These are phyloP conservation scores for Erigeron philadelphicus DNA, from an alignment of 140 eudicot genomes.

Conservation along the genomic window DNA sequence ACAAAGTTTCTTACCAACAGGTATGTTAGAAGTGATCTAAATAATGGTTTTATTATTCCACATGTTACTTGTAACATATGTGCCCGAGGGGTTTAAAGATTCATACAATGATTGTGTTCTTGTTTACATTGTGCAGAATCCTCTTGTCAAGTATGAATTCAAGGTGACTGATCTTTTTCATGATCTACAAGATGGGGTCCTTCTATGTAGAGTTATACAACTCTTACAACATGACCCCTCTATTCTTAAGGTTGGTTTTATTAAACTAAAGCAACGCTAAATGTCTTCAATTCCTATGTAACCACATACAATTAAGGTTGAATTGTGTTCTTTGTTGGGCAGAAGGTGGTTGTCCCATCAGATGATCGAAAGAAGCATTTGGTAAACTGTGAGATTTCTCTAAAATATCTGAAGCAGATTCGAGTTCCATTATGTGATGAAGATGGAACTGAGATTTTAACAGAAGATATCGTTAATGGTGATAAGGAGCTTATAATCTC, in stretches of 20 bases:
- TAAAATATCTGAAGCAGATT: constrained; percentile 58
- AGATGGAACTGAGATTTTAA: constrained; percentile 59
- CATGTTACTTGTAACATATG: background rate
- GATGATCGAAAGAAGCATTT: constrained; percentile 68
- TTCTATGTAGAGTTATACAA: constrained; percentile 80
- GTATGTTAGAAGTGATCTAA: constrained; percentile 25
- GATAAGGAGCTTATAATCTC: constrained; percentile 84
- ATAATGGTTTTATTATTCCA: background rate
- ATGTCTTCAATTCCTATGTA: background rate
- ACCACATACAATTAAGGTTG: background rate
- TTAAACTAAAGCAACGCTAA: background rate
- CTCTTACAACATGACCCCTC: constrained; percentile 73
- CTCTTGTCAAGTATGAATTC: constrained; percentile 65
- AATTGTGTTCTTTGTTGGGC: constrained; percentile 22
- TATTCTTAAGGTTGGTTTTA: constrained; percentile 53
- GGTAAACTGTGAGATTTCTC: constrained; percentile 59
- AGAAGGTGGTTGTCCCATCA: constrained; percentile 82
- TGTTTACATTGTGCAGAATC: constrained; percentile 42
- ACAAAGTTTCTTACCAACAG: constrained; percentile 77
- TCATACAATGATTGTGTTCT: background rate
- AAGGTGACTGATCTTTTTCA: constrained; percentile 62
- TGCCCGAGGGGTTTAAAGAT: too few relatives aligned
- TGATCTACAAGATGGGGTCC: constrained; percentile 85
- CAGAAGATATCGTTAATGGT: constrained; percentile 71
- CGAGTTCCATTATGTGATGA: constrained; percentile 72